Base-by-base conservation (phyloP, 441 rosid species). In the Pelargonium australe region DNA sequence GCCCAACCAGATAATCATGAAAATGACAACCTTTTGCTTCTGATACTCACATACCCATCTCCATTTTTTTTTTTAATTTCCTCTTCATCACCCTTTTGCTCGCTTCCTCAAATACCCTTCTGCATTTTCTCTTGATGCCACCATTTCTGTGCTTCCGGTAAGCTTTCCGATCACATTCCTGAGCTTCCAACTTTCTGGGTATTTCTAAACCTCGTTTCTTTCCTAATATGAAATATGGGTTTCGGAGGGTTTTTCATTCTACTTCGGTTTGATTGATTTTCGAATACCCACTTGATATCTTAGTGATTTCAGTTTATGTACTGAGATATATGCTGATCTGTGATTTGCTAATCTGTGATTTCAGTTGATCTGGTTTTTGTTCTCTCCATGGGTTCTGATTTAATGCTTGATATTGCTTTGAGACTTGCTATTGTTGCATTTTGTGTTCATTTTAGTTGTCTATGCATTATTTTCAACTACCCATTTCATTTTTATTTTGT, bases 91-190 rank as follows among this genome's bases (percentile, higher is more conserved):
- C 23, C 23, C 23, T 20, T 20, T 20, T 20, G 23, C 23, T 20
- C 23, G 23, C 23, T 20, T 20, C 23, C 23, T 20, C 23, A 20
- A 20, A 20, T 25, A 25, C 31, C 31, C 31, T 25, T n/a, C 58
- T 51, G 58, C 20, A 51, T 51, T 51, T 51, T 2, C 58, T 51
- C 58, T n/a, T n/a, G 17, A 51, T 16, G 58, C 58, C 58, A 7
- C 58, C 16, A 51, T 51, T 55, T 65, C n/a, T 14, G 23, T 66
- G 65, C 47, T 51, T 43, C 7, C 17, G 73, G 68, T 76, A 66
- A 72, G 68, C 73, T 55, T 23, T 44, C 23, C 65, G 12, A 43
- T 45, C 63, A 43, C 58, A 66, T 70, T 70, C 60, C 31, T 28
- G 14, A 20, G 55, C 55, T 4, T n/a, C 7, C 47, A 28, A 1